Conservation (phyloP, 164 flowering plant genomes). For the Piper longum region DNA sequence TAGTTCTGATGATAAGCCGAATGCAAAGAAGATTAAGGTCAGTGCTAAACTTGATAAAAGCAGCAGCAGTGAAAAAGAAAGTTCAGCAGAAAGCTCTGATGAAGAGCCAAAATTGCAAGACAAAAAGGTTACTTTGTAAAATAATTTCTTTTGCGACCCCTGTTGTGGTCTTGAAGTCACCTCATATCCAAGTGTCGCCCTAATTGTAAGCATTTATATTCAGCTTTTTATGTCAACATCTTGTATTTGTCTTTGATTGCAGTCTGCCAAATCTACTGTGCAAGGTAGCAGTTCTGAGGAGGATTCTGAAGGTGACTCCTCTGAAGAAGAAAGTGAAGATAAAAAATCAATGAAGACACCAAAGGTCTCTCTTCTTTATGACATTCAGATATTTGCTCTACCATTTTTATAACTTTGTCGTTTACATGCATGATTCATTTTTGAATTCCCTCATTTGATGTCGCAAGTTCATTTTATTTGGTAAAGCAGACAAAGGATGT, state of each 20-base stretch:
- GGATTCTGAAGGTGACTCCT: conserved; percentile 8
- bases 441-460: background rate
- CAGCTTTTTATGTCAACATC: background rate
- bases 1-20: conserved; percentile 4
- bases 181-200: no score
- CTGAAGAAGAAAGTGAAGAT: conserved; percentile 29
- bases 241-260: background rate
- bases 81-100: background rate
- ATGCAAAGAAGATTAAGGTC: background rate
- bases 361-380: conserved; percentile 17
- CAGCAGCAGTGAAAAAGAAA: background rate
- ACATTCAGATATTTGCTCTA: background rate
- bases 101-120: background rate
- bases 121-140: background rate
- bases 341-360: conserved; percentile 25
- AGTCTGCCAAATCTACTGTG: conserved; percentile 9
- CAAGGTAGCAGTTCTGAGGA: conserved; percentile 22
- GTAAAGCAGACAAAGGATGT: conserved; percentile 34
- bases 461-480: background rate
- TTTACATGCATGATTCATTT: background rate
- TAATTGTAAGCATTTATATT: background rate
- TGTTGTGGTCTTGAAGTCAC: background rate
- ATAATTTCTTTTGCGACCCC: no score
- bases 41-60: background rate
- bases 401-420: background rate